Evolutionary conservation across 2,329 filamentous ascomycete species (phyloP), one percentile per base, ranked within the genome.

Genomic region (Fusarium ambrosium): DNA sequence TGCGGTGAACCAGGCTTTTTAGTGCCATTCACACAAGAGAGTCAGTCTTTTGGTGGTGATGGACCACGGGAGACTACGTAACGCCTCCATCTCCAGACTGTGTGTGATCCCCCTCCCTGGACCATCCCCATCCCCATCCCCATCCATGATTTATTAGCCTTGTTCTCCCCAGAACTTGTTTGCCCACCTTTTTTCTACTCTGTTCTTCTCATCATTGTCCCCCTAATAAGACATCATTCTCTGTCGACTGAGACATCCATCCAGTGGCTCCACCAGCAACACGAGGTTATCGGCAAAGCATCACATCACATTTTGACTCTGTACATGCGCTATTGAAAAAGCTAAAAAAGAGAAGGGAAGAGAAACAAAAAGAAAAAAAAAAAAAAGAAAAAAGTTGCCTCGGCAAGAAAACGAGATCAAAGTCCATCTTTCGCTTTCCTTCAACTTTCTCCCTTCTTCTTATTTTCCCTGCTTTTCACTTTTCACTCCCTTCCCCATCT

Each of bases 61-160:
- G 58, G 20, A n/a, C 62, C 20, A 58, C 39, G 56, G 66, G 7
- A 61, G 63, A 55, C 60, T 71, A 74, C 68, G 71, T 71, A 74
- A 71, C 71, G 64, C 68, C 51, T 58, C 43, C 27, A 45, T 27
- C 60, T 36, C 41, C 20, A 41, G 56, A 59, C 32, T 34, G 11
- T 34, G 32, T 45, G 41, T 37, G 55, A 59, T 59, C 48, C 27
- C 27, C 24, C 43, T 48, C 43, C 22, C 43, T 48, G 39, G 48
- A 20, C 24, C 34, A 59, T 39, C 39, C 41, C 41, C 32, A 34
- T 34, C 32, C 32, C 32, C 9, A 27, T 29, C 18, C 18, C 41
- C 20, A 43, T 32, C 37, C 58, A 39, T 43, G 60, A 36, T 20
- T 60, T 36, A 69, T 55, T 55, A 32, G 18, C 27, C 48, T 55